Conservation (phyloP, 1,284 basidiomycete species). For the Kalmanozyma brasiliensis region DNA sequence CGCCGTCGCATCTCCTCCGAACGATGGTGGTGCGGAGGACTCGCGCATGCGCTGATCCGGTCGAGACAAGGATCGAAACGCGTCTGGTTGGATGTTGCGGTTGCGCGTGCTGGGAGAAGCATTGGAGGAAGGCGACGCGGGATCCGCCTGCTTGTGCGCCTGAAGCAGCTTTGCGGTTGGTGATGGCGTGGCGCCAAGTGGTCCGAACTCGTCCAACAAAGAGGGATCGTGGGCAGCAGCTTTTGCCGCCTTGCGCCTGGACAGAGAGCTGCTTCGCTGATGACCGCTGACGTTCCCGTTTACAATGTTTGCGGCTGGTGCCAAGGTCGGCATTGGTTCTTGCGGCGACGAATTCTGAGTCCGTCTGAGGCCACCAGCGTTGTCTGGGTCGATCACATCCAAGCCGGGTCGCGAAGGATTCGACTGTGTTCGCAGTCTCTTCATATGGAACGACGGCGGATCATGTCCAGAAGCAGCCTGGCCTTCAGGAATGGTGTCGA, state of each 20-base stretch:
- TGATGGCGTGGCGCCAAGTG: constrained; percentile 43
- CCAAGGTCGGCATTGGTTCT: too few relatives aligned
- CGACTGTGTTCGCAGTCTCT: constrained; percentile 36
- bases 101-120: constrained; percentile 12
- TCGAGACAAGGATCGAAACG: constrained; percentile 34
- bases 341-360: constrained; percentile 7
- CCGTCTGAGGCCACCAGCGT: background rate
- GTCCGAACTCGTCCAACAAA: constrained; percentile 54
- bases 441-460: constrained; percentile 14
- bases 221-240: constrained; percentile 27
- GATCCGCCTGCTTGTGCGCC: constrained; percentile 16
- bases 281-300: constrained; percentile 10
- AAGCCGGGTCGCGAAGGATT: constrained; percentile 40
- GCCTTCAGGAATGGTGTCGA: constrained; percentile 15
- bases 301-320: background rate
- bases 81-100: constrained; percentile 32
- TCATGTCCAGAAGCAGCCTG: background rate
- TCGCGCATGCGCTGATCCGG: constrained; percentile 13
- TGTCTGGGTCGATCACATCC: constrained; percentile 7
- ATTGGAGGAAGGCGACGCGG: background rate
- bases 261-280: constrained; percentile 28
- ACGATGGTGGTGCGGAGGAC: constrained; percentile 29
- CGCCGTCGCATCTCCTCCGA: constrained; percentile 4
- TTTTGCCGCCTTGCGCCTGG: constrained; percentile 20
- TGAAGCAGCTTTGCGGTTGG: constrained; percentile 19